Evolutionary conservation across 306 rosid species (phyloP), one percentile per base, ranked within the genome.

Genomic region (Dalbergia cochinchinensis): DNA sequence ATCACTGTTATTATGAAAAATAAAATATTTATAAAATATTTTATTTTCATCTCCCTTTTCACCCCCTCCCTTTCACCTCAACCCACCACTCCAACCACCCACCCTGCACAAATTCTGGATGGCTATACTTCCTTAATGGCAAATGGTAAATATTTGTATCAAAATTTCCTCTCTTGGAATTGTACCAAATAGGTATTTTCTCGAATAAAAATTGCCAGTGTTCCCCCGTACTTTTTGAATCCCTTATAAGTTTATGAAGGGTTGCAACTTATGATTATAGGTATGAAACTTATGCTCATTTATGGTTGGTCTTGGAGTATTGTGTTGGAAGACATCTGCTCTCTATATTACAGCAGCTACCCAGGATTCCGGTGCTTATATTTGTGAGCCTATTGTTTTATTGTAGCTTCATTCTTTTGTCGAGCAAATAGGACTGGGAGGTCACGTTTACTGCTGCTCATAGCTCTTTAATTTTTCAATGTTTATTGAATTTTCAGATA

Each of bases 211-310:
- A 41, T 82, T 41, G 11, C n/a, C 12, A 7, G 4, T 37, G 65
- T 3, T 6, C n/a, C 7, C 8, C 3, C 39, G 4, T 35, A 11
- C 63, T 41, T 73, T 44, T 72, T 34, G 37, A 16, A 18, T 47
- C 37, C 41, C 68, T 63, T 22, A 41, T 41, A 8, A 20, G 42
- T 50, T 20, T 51, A 63, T 53, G 1, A 68, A 35, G 31, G 64
- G 15, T 67, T 72, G 16, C 33, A 62, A 67, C 62, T 79, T 81
- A 45, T 78, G 65, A 48, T 58, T 80, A 84, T 80, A 95, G 99
- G 99, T 95, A 95, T 58, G 98, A 93, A 88, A 93, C 98, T 34
- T 91, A 96, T 53, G 99, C 98, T 84, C 99, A 95, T 85, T 72
- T 95, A 82, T 95, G 99, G 99, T 84, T 95, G 79, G 94, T 95